These are phyloP conservation scores for Myxozyma neotropica DNA, from an alignment of 805 yeast species.

Conservation along the genomic window DNA sequence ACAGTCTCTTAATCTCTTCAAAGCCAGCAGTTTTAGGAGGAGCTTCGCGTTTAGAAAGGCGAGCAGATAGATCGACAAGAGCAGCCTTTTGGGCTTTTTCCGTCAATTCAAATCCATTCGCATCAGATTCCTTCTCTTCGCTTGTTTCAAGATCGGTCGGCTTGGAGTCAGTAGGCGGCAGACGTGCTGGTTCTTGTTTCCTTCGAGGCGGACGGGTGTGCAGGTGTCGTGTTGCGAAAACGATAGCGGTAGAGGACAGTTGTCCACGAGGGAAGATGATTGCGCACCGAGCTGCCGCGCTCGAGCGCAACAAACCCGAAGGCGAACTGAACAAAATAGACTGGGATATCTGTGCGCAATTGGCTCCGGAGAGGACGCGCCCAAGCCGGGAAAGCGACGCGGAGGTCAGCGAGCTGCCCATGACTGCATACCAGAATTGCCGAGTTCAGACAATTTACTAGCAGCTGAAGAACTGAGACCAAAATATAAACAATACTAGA, in stretches of 20 bases:
- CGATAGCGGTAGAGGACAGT: background rate
- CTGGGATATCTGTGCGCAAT: too few species aligned
- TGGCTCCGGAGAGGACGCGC: background rate
- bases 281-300: too few species aligned
- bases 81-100: conserved; percentile 35
- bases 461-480: too few species aligned
- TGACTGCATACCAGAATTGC: background rate
- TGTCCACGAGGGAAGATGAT: too few species aligned
- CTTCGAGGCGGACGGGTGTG: background rate
- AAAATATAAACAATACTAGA: too few species aligned
- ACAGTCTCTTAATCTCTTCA: conserved; percentile 52
- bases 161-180: too few species aligned
- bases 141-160: background rate
- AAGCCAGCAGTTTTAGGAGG: conserved; percentile 33
- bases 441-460: background rate
- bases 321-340: too few species aligned
- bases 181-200: too few species aligned
- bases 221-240: background rate
- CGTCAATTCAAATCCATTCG: conserved; percentile 17
- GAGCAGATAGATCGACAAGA: conserved; percentile 33
- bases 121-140: background rate
- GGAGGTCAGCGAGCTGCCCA: conserved; percentile 6
- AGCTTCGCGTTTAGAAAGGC: conserved; percentile 29
- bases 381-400: conserved; percentile 8
- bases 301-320: too few species aligned